These are phyloP conservation scores for Thermoascus crustaceus DNA, from an alignment of 2,329 filamentous ascomycete genomes.

Conservation along the genomic window DNA sequence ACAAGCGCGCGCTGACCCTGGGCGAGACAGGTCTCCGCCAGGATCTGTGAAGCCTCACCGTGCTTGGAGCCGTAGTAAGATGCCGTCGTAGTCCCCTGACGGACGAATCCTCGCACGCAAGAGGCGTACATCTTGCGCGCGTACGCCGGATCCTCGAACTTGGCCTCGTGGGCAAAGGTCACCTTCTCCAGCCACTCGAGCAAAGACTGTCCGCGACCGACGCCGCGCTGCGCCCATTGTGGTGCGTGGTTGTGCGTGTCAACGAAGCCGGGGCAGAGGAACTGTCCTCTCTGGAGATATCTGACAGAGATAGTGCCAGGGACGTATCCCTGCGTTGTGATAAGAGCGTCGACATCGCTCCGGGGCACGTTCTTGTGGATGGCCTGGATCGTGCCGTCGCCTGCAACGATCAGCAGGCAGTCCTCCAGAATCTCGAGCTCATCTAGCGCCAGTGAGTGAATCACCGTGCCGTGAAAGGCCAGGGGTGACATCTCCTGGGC, in stretches of 20 bases:
- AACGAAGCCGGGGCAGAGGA: conserved; percentile 35
- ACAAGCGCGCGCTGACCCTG: conserved; percentile 29
- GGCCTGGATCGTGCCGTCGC: conserved; percentile 21
- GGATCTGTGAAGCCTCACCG: conserved; percentile 20
- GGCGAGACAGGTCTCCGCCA: conserved; percentile 25
- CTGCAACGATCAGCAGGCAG: conserved; percentile 23
- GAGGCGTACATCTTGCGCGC: conserved; percentile 44
- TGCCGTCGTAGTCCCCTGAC: conserved; percentile 40
- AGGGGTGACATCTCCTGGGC: too few relatives aligned
- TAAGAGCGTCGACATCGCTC: conserved; percentile 15
- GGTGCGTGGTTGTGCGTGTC: conserved; percentile 64
- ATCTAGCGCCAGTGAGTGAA: conserved; percentile 19
- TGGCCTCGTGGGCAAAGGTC: conserved; percentile 58
- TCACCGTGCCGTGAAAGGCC: conserved; percentile 27
- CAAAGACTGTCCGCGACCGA: conserved; percentile 33
- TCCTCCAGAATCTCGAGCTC: conserved; percentile 24
- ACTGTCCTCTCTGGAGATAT: conserved; percentile 20
- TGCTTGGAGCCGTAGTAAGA: conserved; percentile 30
- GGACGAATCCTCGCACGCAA: conserved; percentile 51
- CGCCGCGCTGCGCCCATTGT: conserved; percentile 42
- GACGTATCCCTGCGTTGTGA: conserved; percentile 18
- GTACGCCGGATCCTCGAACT: conserved; percentile 48
- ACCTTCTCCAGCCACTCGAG: conserved; percentile 57
- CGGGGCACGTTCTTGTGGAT: conserved; percentile 16
- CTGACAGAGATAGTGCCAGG: conserved; percentile 20